Percentiles rank a stretch among this genome's conserved stretches.
These are phyloP conservation scores for Cladosporium austrohemisphaericum DNA, from an alignment of 2,329 filamentous ascomycete species.

Conservation along the genomic window DNA sequence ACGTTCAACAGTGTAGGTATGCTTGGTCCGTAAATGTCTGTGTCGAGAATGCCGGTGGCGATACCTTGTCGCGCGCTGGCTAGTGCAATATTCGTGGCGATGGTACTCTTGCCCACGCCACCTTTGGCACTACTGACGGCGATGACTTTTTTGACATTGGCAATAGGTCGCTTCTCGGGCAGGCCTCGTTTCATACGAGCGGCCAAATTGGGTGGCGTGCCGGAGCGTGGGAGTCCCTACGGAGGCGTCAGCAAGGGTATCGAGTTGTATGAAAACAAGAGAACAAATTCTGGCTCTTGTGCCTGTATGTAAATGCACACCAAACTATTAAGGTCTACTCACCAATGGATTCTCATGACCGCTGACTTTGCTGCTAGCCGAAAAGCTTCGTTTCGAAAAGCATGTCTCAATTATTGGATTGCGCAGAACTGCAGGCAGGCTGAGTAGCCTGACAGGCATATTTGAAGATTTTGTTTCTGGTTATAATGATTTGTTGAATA, in stretches of 20 bases:
- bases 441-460: neutral
- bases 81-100: slow-evolving; percentile 87
- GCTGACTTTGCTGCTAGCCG: slow-evolving; percentile 7
- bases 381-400: slow-evolving; percentile 5
- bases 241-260: neutral
- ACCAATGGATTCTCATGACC: slow-evolving; percentile 29
- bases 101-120: slow-evolving; percentile 95
- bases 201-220: slow-evolving; percentile 60
- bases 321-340: slow-evolving; percentile 9
- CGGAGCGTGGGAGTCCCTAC: slow-evolving; percentile 83
- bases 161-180: slow-evolving; percentile 75
- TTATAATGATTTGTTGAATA: neutral
- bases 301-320: no score
- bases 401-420: slow-evolving; percentile 7
- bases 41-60: slow-evolving; percentile 83
- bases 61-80: slow-evolving; percentile 79
- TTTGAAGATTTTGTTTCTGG: neutral
- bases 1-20: slow-evolving; percentile 87
- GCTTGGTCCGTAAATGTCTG: slow-evolving; percentile 94
- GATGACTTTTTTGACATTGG: slow-evolving; percentile 83
- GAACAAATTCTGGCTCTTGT: no score
- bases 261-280: no score
- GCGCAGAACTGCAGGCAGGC: neutral
- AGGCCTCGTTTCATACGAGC: slow-evolving; percentile 69
- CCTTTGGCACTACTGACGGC: slow-evolving; percentile 97